These are phyloP conservation scores for Bipolaris zeicola DNA, from an alignment of 2,329 filamentous ascomycete species.

Conservation along the genomic window DNA sequence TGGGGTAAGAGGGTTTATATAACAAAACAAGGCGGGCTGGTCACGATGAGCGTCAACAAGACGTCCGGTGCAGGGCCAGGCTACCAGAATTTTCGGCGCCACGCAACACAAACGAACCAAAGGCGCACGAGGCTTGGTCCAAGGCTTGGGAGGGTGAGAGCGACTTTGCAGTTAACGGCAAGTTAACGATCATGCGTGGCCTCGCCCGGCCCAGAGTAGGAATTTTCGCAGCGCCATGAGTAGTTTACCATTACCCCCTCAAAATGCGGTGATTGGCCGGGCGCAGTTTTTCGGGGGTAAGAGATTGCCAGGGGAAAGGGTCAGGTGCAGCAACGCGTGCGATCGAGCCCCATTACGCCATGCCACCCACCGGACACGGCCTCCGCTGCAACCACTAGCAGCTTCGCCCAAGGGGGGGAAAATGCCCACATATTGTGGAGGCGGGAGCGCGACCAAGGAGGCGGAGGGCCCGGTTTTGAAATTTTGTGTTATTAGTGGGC, in stretches of 20 bases:
- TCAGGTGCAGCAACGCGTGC: constrained; percentile 13
- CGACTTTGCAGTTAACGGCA: constrained; percentile 54
- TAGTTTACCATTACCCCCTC: constrained; percentile 20
- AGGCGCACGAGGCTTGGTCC: constrained; percentile 31
- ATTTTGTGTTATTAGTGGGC: constrained; percentile 13
- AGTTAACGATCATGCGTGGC: constrained; percentile 42
- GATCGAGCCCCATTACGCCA: constrained; percentile 17
- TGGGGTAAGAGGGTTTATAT: constrained; percentile 28
- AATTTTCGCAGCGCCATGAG: constrained; percentile 18
- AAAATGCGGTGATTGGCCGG: constrained; percentile 20
- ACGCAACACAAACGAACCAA: constrained; percentile 32
- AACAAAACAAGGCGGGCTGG: constrained; percentile 11
- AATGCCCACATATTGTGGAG: constrained; percentile 17
- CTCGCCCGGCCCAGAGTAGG: constrained; percentile 8
- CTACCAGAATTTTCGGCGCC: constrained; percentile 34
- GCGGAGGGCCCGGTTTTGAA: background rate
- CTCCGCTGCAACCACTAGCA: background rate
- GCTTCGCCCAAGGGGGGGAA: too few species aligned
- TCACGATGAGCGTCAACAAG: constrained; percentile 7
- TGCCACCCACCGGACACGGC: constrained; percentile 12
- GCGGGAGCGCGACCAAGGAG: constrained; percentile 21
- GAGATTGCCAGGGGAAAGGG: constrained; percentile 27
- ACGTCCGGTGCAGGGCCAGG: constrained; percentile 14
- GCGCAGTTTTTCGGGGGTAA: constrained; percentile 33
- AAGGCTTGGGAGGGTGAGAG: constrained; percentile 26